Evolutionary conservation across 306 rosid genomes (phyloP).

Genomic region (Cicer yamashitae): DNA sequence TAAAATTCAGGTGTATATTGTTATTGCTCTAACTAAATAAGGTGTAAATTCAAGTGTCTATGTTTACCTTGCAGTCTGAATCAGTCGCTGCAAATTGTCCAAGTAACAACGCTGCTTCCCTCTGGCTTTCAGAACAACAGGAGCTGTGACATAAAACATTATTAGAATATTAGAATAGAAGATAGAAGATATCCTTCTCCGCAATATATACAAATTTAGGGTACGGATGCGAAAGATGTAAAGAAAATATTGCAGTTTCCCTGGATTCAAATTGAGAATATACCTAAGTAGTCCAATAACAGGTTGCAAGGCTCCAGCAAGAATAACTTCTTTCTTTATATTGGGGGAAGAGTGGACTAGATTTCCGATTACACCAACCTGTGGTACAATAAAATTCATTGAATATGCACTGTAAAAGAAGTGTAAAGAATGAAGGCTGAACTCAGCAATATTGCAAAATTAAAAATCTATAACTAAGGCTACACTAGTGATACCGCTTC

Average conservation of each 20-base stretch:
- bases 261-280: conserved; percentile 35
- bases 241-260: neutral
- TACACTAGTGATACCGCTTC: conserved; percentile 80
- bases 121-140: conserved; percentile 94
- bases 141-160: conserved; percentile 62
- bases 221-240: neutral
- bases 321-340: conserved; percentile 95
- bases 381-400: conserved; percentile 50
- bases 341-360: conserved; percentile 95
- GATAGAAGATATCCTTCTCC: neutral
- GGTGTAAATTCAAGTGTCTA: neutral
- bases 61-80: conserved; percentile 91
- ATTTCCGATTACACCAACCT: conserved; percentile 99
- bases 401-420: conserved; percentile 36
- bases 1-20: neutral
- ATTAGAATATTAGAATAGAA: conserved; percentile 4
- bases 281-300: conserved; percentile 96
- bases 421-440: conserved; percentile 38
- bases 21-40: no score
- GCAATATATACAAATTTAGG: conserved; percentile 4
- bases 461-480: conserved; percentile 26
- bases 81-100: conserved; percentile 99
- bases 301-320: conserved; percentile 98
- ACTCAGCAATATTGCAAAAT: conserved; percentile 33
- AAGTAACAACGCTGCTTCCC: conserved; percentile 96